A percentile compares a stretch with the other conserved stretches of the same genome.
Conservation (phyloP, 1,139 yeast genomes). For the Debaryomyces sp. region DNA sequence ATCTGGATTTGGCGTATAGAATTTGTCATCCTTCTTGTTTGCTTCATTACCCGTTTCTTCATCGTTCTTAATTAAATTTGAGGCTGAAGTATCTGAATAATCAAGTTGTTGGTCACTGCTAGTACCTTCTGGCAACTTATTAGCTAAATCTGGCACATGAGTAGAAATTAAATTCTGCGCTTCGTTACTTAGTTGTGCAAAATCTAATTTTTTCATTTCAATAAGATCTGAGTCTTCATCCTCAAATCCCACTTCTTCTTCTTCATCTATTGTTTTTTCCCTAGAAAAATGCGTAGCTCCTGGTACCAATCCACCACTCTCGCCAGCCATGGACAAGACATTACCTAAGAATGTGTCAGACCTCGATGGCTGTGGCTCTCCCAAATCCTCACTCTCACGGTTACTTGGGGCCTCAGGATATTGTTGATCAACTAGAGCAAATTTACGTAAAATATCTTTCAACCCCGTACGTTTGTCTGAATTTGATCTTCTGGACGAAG, state of each 20-base stretch:
- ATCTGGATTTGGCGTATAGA: constrained; percentile 54
- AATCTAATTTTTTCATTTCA: constrained; percentile 39
- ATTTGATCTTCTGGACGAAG: constrained; percentile 8
- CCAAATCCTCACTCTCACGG: constrained; percentile 8
- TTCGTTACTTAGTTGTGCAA: constrained; percentile 40
- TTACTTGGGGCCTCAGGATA: constrained; percentile 21
- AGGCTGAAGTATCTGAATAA: constrained; percentile 7
- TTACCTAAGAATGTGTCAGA: constrained; percentile 46
- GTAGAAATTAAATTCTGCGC: constrained; percentile 42
- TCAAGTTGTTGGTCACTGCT: constrained; percentile 6
- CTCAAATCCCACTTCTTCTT: constrained; percentile 23
- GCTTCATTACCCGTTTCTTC: constrained; percentile 10
- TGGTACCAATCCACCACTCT: constrained; percentile 44
- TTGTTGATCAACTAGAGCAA: constrained; percentile 38
- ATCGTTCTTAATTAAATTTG: constrained; percentile 7
- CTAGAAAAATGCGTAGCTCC: constrained; percentile 34
- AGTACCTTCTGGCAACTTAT: constrained; percentile 4
- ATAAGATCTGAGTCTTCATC: constrained; percentile 23
- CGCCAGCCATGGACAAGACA: constrained; percentile 31
- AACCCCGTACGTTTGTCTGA: constrained; percentile 19
- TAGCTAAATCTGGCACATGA: constrained; percentile 33
- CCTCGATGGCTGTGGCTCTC: constrained; percentile 23
- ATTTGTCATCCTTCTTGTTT: constrained; percentile 15
- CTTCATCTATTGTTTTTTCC: constrained; percentile 24
- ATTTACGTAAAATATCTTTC: constrained; percentile 37